Conservation (phyloP, 345 rosid genomes). For the Rhodamnia rubescens region DNA sequence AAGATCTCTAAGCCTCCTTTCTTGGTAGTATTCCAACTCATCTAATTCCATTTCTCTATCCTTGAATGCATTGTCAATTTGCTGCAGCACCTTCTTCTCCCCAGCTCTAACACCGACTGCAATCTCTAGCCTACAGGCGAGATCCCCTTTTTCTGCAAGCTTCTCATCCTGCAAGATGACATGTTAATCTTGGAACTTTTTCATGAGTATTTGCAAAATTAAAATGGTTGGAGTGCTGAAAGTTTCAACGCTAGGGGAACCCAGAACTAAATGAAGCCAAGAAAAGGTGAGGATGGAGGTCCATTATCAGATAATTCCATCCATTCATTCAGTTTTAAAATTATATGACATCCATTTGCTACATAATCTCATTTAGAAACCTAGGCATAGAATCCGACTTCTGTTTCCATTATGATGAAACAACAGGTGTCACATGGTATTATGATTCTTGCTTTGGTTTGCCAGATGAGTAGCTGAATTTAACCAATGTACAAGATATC, state of each 20-base stretch:
- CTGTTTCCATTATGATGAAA: neutral
- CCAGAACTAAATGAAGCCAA: neutral
- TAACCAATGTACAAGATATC: neutral
- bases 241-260: neutral
- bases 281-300: neutral
- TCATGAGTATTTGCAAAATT: neutral
- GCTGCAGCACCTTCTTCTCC: conserved; percentile 81
- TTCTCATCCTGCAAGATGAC: conserved; percentile 54
- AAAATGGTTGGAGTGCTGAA: neutral
- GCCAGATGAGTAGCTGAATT: neutral
- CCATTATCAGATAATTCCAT: neutral
- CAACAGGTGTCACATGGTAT: neutral
- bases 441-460: neutral
- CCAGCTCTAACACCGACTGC: conserved; percentile 65
- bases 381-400: neutral
- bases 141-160: conserved; percentile 34
- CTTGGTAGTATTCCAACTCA: conserved; percentile 79
- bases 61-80: conserved; percentile 50
- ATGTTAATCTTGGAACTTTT: neutral
- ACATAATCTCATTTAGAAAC: neutral
- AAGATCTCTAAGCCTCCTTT: conserved; percentile 78
- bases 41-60: conserved; percentile 58
- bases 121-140: conserved; percentile 32
- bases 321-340: neutral
- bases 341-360: neutral